These are phyloP conservation scores for Diatrype stigma DNA, from an alignment of 2,329 filamentous ascomycete genomes.

Conservation along the genomic window DNA sequence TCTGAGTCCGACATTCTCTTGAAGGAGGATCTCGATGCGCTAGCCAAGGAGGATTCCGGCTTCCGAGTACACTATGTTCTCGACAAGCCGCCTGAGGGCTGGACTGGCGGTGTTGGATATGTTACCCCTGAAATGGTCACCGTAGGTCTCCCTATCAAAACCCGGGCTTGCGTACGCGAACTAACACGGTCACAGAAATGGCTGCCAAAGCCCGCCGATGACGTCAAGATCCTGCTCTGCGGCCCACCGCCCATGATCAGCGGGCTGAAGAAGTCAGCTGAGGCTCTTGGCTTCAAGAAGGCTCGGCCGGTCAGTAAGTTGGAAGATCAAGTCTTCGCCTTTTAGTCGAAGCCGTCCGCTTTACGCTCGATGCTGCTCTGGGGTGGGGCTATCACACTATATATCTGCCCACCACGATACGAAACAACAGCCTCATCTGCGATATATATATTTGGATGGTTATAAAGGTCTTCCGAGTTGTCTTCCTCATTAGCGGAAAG, in stretches of 20 bases:
- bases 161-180: neutral
- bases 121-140: slow-evolving; percentile 95
- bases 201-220: slow-evolving; percentile 75
- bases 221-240: slow-evolving; percentile 92
- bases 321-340: slow-evolving; percentile 96
- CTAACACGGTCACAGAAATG: slow-evolving; percentile 55
- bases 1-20: slow-evolving; percentile 88
- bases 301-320: slow-evolving; percentile 94
- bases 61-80: slow-evolving; percentile 93
- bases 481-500: neutral
- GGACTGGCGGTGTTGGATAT: slow-evolving; percentile 90
- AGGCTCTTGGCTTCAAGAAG: slow-evolving; percentile 86
- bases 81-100: slow-evolving; percentile 89
- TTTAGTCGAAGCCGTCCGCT: slow-evolving; percentile 50
- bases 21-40: slow-evolving; percentile 81
- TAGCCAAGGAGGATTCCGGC: slow-evolving; percentile 70
- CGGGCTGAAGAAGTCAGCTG: slow-evolving; percentile 93
- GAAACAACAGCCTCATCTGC: neutral
- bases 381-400: neutral
- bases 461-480: neutral
- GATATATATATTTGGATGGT: neutral
- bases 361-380: neutral
- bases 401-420: neutral
- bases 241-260: slow-evolving; percentile 96
- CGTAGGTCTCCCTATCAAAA: slow-evolving; percentile 40